Evolutionary conservation across 2,329 filamentous ascomycete genomes (phyloP).

Genomic region (Orbilia ellipsospora): DNA sequence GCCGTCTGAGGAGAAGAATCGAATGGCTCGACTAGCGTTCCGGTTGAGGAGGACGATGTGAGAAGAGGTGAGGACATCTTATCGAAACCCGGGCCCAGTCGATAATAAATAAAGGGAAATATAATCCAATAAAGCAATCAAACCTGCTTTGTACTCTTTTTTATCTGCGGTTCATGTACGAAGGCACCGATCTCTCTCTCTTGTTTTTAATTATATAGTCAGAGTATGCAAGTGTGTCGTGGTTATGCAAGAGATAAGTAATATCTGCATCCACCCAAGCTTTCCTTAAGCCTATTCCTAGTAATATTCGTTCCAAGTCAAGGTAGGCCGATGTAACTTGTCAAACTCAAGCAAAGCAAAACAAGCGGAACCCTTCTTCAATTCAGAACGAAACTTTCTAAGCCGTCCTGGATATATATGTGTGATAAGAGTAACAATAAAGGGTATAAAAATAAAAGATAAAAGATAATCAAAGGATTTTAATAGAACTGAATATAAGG

Average conservation of each 20-base stretch:
- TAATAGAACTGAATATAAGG: background rate
- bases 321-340: slow-evolving; percentile 35
- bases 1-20: slow-evolving; percentile 46
- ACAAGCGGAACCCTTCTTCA: slow-evolving; percentile 25
- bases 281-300: slow-evolving; percentile 25
- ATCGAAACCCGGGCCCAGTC: slow-evolving; percentile 16
- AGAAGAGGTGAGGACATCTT: slow-evolving; percentile 51
- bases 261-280: slow-evolving; percentile 50
- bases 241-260: slow-evolving; percentile 54
- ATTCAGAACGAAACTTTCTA: background rate
- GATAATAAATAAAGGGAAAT: slow-evolving; percentile 27
- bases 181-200: background rate
- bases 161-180: slow-evolving; percentile 52
- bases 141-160: slow-evolving; percentile 16
- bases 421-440: slow-evolving; percentile 7
- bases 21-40: slow-evolving; percentile 52
- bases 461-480: slow-evolving; percentile 15
- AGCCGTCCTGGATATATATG: background rate
- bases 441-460: slow-evolving; percentile 1
- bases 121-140: slow-evolving; percentile 29
- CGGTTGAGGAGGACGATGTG: slow-evolving; percentile 53
- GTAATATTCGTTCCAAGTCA: slow-evolving; percentile 53
- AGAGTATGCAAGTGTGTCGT: slow-evolving; percentile 52
- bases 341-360: slow-evolving; percentile 35
- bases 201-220: slow-evolving; percentile 16